Percentiles rank a stretch among this genome's conserved stretches.
phyloP scores from a whole-genome alignment of 805 yeast species.

The Wickerhamiella sorbophila region DNA sequence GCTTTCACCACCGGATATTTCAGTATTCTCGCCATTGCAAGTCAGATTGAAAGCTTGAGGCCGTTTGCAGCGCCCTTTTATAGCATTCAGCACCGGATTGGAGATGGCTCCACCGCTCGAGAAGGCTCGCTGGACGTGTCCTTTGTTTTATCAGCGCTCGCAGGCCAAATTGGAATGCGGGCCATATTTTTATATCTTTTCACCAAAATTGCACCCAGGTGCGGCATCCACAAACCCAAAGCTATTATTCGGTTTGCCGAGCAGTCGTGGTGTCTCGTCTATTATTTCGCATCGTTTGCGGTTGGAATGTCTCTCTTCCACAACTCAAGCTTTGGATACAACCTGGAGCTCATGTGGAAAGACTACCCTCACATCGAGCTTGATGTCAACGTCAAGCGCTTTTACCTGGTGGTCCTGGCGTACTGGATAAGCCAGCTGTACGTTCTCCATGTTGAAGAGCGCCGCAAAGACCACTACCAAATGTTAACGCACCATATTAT shows the following conservation, averaged over 20 bases:
- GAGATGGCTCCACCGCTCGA: conserved; percentile 6
- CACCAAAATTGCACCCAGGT: conserved; percentile 5
- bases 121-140: conserved; percentile 12
- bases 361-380: conserved; percentile 66
- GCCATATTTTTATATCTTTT: conserved; percentile 10
- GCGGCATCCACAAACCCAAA: conserved; percentile 34
- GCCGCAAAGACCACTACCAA: conserved; percentile 69
- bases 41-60: background rate
- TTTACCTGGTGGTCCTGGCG: conserved; percentile 59
- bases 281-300: conserved; percentile 40
- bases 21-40: background rate
- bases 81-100: conserved; percentile 9
- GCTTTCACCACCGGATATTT: background rate
- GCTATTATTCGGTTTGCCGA: conserved; percentile 63
- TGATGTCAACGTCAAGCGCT: conserved; percentile 40
- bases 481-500: conserved; percentile 85
- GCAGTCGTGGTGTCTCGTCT: conserved; percentile 65
- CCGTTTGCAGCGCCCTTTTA: conserved; percentile 3
- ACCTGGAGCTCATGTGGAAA: conserved; percentile 43
- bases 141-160: conserved; percentile 8
- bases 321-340: conserved; percentile 42
- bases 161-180: conserved; percentile 11
- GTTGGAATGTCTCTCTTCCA: conserved; percentile 46
- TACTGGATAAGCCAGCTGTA: conserved; percentile 72
- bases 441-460: conserved; percentile 61